phyloP scores from a whole-genome alignment of 306 rosid genomes.

The Lithocarpus polystachyus region DNA sequence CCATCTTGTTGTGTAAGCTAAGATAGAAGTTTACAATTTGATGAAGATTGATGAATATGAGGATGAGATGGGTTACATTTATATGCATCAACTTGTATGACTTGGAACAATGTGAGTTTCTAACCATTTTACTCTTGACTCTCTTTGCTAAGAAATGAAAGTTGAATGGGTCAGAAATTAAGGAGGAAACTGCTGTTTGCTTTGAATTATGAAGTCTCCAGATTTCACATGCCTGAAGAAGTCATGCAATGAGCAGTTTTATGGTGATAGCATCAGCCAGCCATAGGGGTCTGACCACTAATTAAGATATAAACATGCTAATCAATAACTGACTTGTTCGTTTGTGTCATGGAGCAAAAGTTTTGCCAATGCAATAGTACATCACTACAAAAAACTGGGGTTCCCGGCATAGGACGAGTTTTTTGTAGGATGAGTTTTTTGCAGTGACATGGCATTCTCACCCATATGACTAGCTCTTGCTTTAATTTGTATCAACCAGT shows the following conservation, averaged over 20 bases:
- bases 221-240: background rate
- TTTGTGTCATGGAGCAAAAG: no score
- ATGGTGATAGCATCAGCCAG: no score
- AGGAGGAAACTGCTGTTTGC: background rate
- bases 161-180: background rate
- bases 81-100: conserved; percentile 1
- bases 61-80: background rate
- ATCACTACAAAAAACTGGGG: no score
- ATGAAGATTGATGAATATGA: background rate
- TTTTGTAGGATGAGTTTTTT: no score
- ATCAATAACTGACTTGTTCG: no score
- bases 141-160: background rate
- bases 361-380: no score
- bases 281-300: no score
- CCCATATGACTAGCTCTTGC: no score
- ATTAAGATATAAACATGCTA: no score
- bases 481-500: no score
- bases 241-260: background rate
- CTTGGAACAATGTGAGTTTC: background rate
- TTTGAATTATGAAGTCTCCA: background rate
- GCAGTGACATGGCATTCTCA: no score
- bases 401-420: no score
- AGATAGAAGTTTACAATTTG: background rate
- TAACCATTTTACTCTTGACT: background rate
- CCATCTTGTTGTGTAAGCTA: background rate